A percentile compares a stretch with the other conserved stretches of the same genome.
phyloP scores from a whole-genome alignment of 352 stramenopile genomes.

The Phytophthora fragariaefolia region DNA sequence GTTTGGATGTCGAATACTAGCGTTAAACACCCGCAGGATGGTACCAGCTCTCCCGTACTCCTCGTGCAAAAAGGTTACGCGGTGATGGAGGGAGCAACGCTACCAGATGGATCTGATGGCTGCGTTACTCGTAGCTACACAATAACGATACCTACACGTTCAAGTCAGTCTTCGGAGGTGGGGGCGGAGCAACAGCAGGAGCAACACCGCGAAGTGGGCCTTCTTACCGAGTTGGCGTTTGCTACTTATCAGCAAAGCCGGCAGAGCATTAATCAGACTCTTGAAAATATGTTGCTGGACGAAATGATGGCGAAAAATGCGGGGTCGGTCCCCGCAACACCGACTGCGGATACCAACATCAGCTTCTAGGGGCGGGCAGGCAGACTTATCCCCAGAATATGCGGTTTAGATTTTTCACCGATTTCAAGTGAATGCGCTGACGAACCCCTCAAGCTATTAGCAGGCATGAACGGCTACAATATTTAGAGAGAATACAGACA shows the following conservation, averaged over 20 bases:
- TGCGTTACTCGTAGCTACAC: constrained; percentile 36
- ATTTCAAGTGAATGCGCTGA: too few species aligned
- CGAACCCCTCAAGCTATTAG: too few species aligned
- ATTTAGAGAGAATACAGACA: too few species aligned
- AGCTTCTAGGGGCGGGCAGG: constrained; percentile 20
- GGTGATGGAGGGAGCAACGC: constrained; percentile 12
- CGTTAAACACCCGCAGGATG: constrained; percentile 6
- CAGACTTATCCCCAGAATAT: too few species aligned
- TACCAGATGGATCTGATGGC: constrained; percentile 34
- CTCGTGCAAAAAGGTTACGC: constrained; percentile 37
- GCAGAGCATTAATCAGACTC: constrained; percentile 37
- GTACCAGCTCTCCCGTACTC: constrained; percentile 14
- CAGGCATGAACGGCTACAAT: too few species aligned
- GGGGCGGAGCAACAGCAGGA: constrained; percentile 19
- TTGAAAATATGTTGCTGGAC: constrained; percentile 47
- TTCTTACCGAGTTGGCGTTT: constrained; percentile 42
- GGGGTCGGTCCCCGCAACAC: constrained; percentile 3
- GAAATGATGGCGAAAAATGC: constrained; percentile 38
- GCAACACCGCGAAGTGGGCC: constrained; percentile 37
- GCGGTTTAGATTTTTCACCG: too few species aligned
- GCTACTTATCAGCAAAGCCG: constrained; percentile 35
- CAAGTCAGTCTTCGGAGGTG: constrained; percentile 6
- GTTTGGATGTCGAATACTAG: constrained; percentile 24
- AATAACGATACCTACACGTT: constrained; percentile 32
- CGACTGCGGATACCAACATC: constrained; percentile 15